Evolutionary conservation across 306 rosid genomes (phyloP).

Genomic region (Cucumis sativus): DNA sequence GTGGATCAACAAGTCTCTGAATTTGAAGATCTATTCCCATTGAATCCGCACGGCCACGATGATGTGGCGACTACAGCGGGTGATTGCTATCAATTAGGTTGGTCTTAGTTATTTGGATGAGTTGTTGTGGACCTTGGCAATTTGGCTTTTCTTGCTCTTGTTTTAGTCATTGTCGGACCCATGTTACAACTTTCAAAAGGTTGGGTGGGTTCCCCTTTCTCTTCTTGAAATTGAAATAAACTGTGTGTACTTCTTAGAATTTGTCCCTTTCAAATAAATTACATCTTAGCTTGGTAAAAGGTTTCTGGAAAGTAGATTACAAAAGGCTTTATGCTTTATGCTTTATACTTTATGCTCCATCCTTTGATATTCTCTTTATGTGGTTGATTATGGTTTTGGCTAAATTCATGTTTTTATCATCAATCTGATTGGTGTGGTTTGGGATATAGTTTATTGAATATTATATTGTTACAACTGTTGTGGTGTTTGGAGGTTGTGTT

Average conservation of each 20-base stretch:
- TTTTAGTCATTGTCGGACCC: background rate
- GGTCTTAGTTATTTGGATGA: background rate
- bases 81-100: background rate
- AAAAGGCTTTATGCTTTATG: background rate
- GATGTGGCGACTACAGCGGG: background rate
- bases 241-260: background rate
- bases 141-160: background rate
- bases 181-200: background rate
- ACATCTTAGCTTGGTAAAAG: background rate
- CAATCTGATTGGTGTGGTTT: background rate
- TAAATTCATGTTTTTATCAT: background rate
- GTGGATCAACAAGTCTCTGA: conserved; percentile 81
- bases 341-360: background rate
- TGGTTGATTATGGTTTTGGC: background rate
- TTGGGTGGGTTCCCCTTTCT: background rate
- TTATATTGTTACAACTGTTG: background rate
- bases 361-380: background rate
- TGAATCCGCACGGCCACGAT: conserved; percentile 2
- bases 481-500: background rate
- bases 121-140: conserved; percentile 2
- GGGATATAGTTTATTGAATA: background rate
- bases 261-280: background rate
- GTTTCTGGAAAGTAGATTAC: background rate
- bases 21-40: conserved; percentile 55
- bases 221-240: background rate